phyloP scores from a whole-genome alignment of 768 basidiomycete genomes.

The Auriscalpium vulgare region DNA sequence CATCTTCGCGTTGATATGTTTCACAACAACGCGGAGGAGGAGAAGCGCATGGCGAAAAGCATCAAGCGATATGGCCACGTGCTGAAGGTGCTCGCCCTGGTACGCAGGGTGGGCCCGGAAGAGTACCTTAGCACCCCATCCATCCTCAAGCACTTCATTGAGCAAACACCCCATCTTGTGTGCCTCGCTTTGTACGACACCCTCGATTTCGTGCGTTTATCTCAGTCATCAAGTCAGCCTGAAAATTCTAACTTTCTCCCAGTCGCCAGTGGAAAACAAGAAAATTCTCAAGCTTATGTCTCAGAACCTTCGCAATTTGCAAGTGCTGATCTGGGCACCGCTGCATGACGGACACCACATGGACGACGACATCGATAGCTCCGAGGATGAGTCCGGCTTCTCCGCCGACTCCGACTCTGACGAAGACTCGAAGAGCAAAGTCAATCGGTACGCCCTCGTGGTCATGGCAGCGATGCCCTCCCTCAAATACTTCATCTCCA shows the following conservation, averaged over 20 bases:
- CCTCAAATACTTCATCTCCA: slow-evolving; percentile 10
- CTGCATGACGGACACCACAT: neutral
- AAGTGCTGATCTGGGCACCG: slow-evolving; percentile 13
- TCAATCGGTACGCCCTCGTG: slow-evolving; percentile 5
- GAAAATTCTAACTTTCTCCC: neutral
- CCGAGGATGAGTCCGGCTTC: slow-evolving; percentile 5
- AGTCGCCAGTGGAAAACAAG: slow-evolving; percentile 12
- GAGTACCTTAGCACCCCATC: slow-evolving; percentile 10
- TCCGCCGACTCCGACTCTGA: slow-evolving; percentile 8
- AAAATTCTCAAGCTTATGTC: slow-evolving; percentile 6
- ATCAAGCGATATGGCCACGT: neutral
- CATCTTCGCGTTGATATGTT: slow-evolving; percentile 6
- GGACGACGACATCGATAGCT: slow-evolving; percentile 1
- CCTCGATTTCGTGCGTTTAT: slow-evolving; percentile 7
- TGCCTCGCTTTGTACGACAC: slow-evolving; percentile 9
- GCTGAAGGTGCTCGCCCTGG: slow-evolving; percentile 8
- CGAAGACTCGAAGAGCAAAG: slow-evolving; percentile 8
- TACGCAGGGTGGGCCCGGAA: neutral
- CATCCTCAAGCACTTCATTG: slow-evolving; percentile 4
- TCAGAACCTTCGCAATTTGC: slow-evolving; percentile 1
- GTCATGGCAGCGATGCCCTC: slow-evolving; percentile 8
- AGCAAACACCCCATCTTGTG: slow-evolving; percentile 4
- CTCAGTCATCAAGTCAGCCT: neutral
- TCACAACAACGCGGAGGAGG: slow-evolving; percentile 3
- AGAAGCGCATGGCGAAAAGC: neutral